Conservation (phyloP, 2,329 filamentous ascomycete genomes). For the Lachnellula subtilissima region DNA sequence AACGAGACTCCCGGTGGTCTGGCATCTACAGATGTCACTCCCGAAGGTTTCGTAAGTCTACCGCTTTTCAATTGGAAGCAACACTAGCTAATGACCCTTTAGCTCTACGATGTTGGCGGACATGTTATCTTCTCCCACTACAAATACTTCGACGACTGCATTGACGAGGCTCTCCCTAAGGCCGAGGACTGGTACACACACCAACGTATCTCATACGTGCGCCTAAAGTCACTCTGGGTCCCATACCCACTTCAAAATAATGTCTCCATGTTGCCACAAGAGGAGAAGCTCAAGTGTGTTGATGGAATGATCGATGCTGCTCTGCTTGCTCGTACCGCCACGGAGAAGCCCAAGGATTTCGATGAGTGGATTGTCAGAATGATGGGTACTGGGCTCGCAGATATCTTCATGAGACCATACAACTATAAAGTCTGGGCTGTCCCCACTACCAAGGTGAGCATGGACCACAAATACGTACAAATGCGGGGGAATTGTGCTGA, state of each 20-base stretch:
- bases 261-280: constrained; percentile 95
- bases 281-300: constrained; percentile 91
- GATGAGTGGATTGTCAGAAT: constrained; percentile 97
- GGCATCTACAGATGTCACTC: constrained; percentile 89
- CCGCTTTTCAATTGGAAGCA: constrained; percentile 14
- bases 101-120: constrained; percentile 88
- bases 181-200: constrained; percentile 95
- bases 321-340: constrained; percentile 77
- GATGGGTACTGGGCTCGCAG: constrained; percentile 82
- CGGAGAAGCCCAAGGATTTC: constrained; percentile 91
- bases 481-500: constrained; percentile 2
- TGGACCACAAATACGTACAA: not conserved
- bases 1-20: constrained; percentile 91
- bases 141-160: constrained; percentile 99
- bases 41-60: constrained; percentile 88
- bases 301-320: constrained; percentile 95
- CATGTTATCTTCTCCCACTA: constrained; percentile 60
- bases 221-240: constrained; percentile 94
- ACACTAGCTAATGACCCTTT: constrained; percentile 18
- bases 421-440: constrained; percentile 99
- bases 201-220: constrained; percentile 98
- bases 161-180: constrained; percentile 92
- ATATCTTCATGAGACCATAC: constrained; percentile 98
- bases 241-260: constrained; percentile 99
- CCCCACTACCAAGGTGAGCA: constrained; percentile 81